Conservation (phyloP, 345 rosid species). For the Euclidium syriacum region DNA sequence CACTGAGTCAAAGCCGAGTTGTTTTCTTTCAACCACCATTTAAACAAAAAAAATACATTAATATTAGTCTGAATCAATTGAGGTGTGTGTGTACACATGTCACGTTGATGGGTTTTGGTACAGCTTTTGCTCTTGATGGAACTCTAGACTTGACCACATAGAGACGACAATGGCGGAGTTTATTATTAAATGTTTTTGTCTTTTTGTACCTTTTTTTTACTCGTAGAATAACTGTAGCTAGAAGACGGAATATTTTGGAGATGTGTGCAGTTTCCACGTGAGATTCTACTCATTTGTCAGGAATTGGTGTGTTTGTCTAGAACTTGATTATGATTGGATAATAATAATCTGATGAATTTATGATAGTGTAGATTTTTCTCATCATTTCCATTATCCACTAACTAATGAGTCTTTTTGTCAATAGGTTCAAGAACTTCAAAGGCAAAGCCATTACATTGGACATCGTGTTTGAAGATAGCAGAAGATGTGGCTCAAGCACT, state of each 20-base stretch:
- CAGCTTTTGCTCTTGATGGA: background rate
- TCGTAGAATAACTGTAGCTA: background rate
- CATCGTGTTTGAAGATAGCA: constrained; percentile 92
- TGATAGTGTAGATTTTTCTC: too few species aligned
- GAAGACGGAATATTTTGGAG: constrained; percentile 13
- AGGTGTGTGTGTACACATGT: constrained; percentile 1
- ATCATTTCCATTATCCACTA: too few species aligned
- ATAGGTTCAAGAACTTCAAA: constrained; percentile 74
- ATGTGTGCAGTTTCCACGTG: constrained; percentile 30
- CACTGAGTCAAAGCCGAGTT: constrained; percentile 22
- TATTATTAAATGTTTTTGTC: background rate
- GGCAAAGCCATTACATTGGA: constrained; percentile 91
- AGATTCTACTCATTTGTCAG: constrained; percentile 22
- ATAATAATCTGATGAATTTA: too few species aligned
- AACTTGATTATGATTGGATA: too few species aligned
- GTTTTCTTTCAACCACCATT: background rate
- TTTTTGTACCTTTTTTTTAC: background rate
- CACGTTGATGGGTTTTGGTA: background rate
- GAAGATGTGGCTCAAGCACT: constrained; percentile 89
- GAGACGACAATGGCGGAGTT: constrained; percentile 24
- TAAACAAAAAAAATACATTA: background rate
- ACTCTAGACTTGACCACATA: constrained; percentile 11
- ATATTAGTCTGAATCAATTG: background rate
- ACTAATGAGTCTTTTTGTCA: background rate
- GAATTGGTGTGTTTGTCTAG: constrained; percentile 18